Conservation (phyloP, 371 early-diverging fungal species). For the Apophysomyces sp. region DNA sequence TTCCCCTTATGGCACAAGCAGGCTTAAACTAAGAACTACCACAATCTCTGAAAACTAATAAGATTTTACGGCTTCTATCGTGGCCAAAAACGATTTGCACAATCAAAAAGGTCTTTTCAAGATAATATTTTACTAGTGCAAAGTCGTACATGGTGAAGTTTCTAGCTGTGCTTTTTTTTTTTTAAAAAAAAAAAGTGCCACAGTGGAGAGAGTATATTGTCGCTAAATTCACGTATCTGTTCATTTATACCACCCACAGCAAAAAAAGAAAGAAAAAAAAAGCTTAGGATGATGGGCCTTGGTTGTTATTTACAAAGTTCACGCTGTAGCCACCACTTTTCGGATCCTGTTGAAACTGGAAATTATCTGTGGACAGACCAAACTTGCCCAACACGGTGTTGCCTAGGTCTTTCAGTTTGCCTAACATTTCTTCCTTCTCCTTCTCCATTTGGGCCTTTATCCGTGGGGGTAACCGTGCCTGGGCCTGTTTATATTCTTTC, state of each 20-base stretch:
- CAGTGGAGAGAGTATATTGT: too few relatives aligned
- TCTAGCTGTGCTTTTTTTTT: too few relatives aligned
- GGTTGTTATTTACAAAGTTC: slow-evolving; percentile 59
- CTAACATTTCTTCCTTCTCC: slow-evolving; percentile 78
- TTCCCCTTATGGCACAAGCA: neutral
- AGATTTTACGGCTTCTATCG: neutral
- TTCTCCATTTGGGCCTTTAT: slow-evolving; percentile 55
- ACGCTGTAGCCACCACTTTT: slow-evolving; percentile 61
- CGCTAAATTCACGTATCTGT: too few relatives aligned
- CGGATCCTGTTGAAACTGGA: slow-evolving; percentile 67
- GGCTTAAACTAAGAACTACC: neutral
- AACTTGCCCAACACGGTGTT: slow-evolving; percentile 73
- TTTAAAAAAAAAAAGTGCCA: too few relatives aligned
- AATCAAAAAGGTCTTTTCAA: too few relatives aligned
- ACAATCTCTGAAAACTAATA: neutral
- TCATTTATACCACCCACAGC: too few relatives aligned
- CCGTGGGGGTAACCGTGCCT: slow-evolving; percentile 34
- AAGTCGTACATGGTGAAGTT: too few relatives aligned
- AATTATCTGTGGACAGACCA: slow-evolving; percentile 74
- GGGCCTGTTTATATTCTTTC: slow-evolving; percentile 34
- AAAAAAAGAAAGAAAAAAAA: too few relatives aligned
- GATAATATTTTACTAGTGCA: too few relatives aligned
- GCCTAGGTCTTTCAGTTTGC: slow-evolving; percentile 73
- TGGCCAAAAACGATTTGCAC: too few relatives aligned
- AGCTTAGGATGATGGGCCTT: neutral